Percentiles rank a stretch among this genome's conserved stretches.
These are phyloP conservation scores for Rosellinia necatrix DNA, from an alignment of 2,329 filamentous ascomycete species.

Conservation along the genomic window DNA sequence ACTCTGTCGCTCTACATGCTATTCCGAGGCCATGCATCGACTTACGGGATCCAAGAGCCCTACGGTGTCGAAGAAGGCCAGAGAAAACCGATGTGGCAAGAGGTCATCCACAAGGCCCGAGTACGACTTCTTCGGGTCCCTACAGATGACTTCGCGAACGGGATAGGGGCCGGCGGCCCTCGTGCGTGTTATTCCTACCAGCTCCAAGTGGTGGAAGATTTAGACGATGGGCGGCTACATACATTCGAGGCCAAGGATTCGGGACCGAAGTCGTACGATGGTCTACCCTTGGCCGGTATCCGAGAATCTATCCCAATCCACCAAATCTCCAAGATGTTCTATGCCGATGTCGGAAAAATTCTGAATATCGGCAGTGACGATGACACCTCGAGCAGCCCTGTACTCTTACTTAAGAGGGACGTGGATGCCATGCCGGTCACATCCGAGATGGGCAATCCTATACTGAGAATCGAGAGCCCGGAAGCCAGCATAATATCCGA, in stretches of 20 bases:
- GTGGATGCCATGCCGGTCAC: slow-evolving; percentile 55
- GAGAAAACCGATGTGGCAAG: slow-evolving; percentile 83
- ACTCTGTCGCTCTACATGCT: slow-evolving; percentile 92
- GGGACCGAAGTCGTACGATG: slow-evolving; percentile 44
- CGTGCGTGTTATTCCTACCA: slow-evolving; percentile 69
- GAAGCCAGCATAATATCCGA: slow-evolving; percentile 28
- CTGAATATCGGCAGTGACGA: slow-evolving; percentile 70
- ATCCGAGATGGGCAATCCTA: slow-evolving; percentile 53
- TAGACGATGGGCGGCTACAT: slow-evolving; percentile 63
- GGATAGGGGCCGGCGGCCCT: slow-evolving; percentile 42
- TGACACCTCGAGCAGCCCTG: slow-evolving; percentile 72
- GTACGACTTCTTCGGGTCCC: slow-evolving; percentile 79
- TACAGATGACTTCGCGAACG: slow-evolving; percentile 26
- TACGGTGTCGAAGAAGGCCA: slow-evolving; percentile 57
- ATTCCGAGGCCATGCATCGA: slow-evolving; percentile 75
- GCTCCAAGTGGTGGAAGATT: slow-evolving; percentile 80
- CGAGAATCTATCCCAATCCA: slow-evolving; percentile 58
- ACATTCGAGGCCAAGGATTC: slow-evolving; percentile 44
- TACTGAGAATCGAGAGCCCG: slow-evolving; percentile 22
- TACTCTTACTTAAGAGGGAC: slow-evolving; percentile 76
- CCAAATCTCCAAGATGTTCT: slow-evolving; percentile 86
- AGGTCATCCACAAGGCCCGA: slow-evolving; percentile 90
- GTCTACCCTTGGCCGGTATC: slow-evolving; percentile 51
- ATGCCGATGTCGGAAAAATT: slow-evolving; percentile 87
- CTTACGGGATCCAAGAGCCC: slow-evolving; percentile 49